These are phyloP conservation scores for Globisporangium lucens DNA, from an alignment of 352 stramenopile species.

Conservation along the genomic window DNA sequence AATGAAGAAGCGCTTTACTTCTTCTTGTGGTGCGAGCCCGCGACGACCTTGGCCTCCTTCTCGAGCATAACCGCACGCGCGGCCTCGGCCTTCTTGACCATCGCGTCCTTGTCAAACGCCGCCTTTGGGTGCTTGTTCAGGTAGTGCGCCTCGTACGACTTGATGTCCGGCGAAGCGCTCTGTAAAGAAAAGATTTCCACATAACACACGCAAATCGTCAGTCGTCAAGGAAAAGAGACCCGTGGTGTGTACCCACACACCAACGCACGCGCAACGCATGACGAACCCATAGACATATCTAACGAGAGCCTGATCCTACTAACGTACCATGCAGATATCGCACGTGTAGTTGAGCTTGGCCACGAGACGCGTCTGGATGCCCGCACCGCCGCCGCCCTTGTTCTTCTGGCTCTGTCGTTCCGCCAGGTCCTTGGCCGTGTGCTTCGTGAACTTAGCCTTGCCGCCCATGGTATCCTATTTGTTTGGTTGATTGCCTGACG, in stretches of 20 bases:
- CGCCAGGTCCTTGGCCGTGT: slow-evolving; percentile 64
- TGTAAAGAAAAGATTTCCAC: slow-evolving; percentile 13
- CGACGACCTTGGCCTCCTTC: slow-evolving; percentile 21
- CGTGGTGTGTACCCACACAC: neutral
- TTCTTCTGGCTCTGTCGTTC: slow-evolving; percentile 48
- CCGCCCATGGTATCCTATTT: slow-evolving; percentile 41
- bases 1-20: slow-evolving; percentile 16
- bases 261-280: neutral
- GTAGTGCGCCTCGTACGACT: slow-evolving; percentile 60
- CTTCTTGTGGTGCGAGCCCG: slow-evolving; percentile 53
- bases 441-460: slow-evolving; percentile 80
- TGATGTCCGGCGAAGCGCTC: slow-evolving; percentile 61
- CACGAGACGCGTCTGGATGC: slow-evolving; percentile 30
- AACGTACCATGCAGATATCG: slow-evolving; percentile 59
- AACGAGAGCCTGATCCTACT: no score
- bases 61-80: slow-evolving; percentile 32
- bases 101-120: slow-evolving; percentile 45
- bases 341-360: slow-evolving; percentile 72
- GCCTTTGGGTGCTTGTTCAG: slow-evolving; percentile 57
- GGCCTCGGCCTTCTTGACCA: slow-evolving; percentile 48
- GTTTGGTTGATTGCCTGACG: slow-evolving; percentile 4
- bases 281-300: neutral
- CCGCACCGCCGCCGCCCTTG: slow-evolving; percentile 51
- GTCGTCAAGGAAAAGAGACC: neutral
- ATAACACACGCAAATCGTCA: slow-evolving; percentile 1